phyloP scores from a whole-genome alignment of 176 grass and related monocot genomes.

The Bromus sterilis region DNA sequence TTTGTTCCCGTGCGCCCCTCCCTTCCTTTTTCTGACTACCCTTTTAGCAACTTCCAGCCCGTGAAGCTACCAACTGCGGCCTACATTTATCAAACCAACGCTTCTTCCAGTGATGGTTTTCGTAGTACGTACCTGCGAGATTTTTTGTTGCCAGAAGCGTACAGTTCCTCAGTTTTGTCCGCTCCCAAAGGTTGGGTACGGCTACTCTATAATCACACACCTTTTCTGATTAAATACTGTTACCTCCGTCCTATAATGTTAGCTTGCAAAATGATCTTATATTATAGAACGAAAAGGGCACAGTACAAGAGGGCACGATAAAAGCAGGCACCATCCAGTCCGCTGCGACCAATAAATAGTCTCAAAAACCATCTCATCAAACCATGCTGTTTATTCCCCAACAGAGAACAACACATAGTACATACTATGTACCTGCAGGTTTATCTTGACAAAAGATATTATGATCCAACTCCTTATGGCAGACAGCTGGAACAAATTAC shows the following conservation, averaged over 20 bases:
- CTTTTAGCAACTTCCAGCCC: neutral
- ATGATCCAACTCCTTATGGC: constrained; percentile 6
- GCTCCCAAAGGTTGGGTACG: no score
- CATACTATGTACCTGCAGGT: neutral
- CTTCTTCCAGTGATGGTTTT: neutral
- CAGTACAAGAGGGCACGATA: no score
- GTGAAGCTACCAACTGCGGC: neutral
- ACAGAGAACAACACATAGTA: neutral
- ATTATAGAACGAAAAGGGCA: no score
- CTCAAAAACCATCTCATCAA: neutral
- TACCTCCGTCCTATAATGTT: no score
- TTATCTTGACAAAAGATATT: constrained; percentile 2
- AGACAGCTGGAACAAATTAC: constrained; percentile 17
- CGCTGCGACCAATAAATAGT: neutral
- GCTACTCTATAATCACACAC: no score
- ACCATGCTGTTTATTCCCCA: neutral
- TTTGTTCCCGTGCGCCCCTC: neutral
- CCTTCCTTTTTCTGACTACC: neutral
- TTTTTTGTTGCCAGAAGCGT: neutral
- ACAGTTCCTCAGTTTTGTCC: neutral
- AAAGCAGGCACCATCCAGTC: neutral
- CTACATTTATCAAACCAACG: neutral
- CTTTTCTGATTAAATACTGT: no score
- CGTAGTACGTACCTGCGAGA: no score
- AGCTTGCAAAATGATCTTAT: no score